A percentile compares a stretch with the other conserved stretches of the same genome.
These are phyloP conservation scores for Fusarium virguliforme DNA, from an alignment of 2,329 filamentous ascomycete species.

Conservation along the genomic window DNA sequence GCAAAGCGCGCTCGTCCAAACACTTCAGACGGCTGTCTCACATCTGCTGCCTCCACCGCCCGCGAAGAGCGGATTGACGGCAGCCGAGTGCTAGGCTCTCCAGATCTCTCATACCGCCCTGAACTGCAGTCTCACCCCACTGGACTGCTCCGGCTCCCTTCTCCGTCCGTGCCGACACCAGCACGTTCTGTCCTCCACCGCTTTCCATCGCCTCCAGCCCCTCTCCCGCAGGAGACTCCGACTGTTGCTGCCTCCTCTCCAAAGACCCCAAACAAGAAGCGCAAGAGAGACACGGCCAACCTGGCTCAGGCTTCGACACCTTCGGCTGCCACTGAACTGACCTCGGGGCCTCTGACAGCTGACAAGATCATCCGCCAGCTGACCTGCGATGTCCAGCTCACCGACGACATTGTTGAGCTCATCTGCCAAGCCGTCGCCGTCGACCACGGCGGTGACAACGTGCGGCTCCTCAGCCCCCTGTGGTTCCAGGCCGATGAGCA, in stretches of 20 bases:
- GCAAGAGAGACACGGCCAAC: slow-evolving; percentile 7
- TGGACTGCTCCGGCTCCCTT: background rate
- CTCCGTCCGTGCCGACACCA: background rate
- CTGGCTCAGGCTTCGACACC: background rate
- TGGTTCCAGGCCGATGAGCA: slow-evolving; percentile 15
- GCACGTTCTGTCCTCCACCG: background rate
- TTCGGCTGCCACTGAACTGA: background rate
- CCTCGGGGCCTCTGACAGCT: background rate
- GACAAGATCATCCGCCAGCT: slow-evolving; percentile 12
- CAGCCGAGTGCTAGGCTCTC: background rate
- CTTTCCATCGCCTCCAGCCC: background rate
- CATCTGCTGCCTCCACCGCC: too few relatives aligned
- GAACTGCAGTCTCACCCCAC: background rate
- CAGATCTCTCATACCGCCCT: background rate
- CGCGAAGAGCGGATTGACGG: background rate
- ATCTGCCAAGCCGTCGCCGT: slow-evolving; percentile 1
- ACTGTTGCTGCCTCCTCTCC: background rate
- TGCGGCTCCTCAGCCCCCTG: slow-evolving; percentile 13
- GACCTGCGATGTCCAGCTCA: background rate
- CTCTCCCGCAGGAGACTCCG: background rate
- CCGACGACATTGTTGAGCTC: background rate
- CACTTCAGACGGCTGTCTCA: background rate
- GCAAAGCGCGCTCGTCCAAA: background rate
- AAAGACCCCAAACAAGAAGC: background rate
- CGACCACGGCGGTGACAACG: background rate